Evolutionary conservation across 2,329 filamentous ascomycete species (phyloP).

Genomic region (Aspergillus alliaceus): DNA sequence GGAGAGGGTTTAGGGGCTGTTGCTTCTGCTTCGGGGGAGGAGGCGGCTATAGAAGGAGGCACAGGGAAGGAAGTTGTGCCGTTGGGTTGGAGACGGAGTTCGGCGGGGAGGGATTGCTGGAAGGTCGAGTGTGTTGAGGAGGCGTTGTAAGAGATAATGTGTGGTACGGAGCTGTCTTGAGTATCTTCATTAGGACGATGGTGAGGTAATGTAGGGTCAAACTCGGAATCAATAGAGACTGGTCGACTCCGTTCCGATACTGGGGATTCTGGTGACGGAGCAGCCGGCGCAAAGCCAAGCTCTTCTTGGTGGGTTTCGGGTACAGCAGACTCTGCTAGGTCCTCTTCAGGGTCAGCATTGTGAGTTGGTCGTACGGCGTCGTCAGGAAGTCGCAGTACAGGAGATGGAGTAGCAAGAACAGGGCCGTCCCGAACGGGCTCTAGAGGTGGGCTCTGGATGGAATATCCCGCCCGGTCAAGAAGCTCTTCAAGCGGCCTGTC

Average conservation of each 20-base stretch:
- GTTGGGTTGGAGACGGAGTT: constrained; percentile 41
- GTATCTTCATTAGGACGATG: constrained; percentile 42
- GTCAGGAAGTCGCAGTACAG: constrained; percentile 19
- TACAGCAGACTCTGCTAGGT: neutral
- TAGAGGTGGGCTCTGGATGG: constrained; percentile 24
- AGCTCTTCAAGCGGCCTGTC: constrained; percentile 45
- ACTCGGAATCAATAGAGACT: constrained; percentile 9
- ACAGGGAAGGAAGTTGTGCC: constrained; percentile 32
- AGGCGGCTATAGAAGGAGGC: constrained; percentile 30
- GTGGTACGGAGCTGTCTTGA: neutral
- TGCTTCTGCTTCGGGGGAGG: constrained; percentile 33
- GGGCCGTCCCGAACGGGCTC: constrained; percentile 21
- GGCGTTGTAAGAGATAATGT: neutral
- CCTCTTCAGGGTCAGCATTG: constrained; percentile 17
- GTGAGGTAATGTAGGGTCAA: constrained; percentile 49
- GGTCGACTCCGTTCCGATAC: constrained; percentile 11
- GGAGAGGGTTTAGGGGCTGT: constrained; percentile 36
- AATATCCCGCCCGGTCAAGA: constrained; percentile 44
- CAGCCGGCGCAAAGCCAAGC: constrained; percentile 7
- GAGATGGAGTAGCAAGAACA: constrained; percentile 25
- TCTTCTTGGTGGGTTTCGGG: constrained; percentile 4
- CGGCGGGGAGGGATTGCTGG: constrained; percentile 27
- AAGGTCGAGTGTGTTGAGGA: constrained; percentile 24
- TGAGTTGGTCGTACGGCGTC: constrained; percentile 19
- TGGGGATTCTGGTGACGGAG: constrained; percentile 4